Evolutionary conservation across 805 yeast species (phyloP), one percentile per base, ranked within the genome.

Genomic region (Priceomyces medius): DNA sequence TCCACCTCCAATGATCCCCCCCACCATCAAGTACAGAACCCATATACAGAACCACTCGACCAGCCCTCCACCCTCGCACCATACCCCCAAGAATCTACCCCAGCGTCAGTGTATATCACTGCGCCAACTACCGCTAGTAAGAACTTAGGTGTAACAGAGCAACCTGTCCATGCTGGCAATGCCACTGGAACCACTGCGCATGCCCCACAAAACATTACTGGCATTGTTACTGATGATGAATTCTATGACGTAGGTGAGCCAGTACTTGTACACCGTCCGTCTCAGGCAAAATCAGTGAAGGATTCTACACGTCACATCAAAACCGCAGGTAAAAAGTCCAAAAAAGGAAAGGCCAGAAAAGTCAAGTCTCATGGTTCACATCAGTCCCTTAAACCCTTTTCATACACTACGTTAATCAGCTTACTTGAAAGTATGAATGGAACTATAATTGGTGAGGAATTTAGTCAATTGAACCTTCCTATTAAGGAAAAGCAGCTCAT

Each of bases 401-500:
- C 67, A 14, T 69, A 69, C 46, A 54, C 56, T 37, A 69, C 83
- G 0, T 60, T 80, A 24, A 77, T 80, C 8, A 70, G 73, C 36
- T 59, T 79, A 18, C 57, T 79, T 28, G 79, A 76, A 50, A 77
- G 82, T 31, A 76, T 80, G 37, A 81, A 80, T 53, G 83, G 83
- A 7, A 75, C 81, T 5, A 72, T 77, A 4, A 76, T 79, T 41
- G 85, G 85, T 3, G 81, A 77, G 52, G 93, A 88, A 50, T 86
- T 89, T 56, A 79, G 81, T 31, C 79, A 79, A 39, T 64, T 90
- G 44, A 85, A 84, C 28, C 71, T 89, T 48, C 89, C 91, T 7
- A 64, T 74, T 0, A 83, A 83, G 44, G 96, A 89, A 55, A 84
- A 85, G 50, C 83, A 79, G 52, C 71, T 90, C 31, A 70, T 91